Percentiles rank a stretch among this genome's conserved stretches.
Conservation (phyloP, 495 filamentous ascomycete genomes). For the Daldinia concentrica region DNA sequence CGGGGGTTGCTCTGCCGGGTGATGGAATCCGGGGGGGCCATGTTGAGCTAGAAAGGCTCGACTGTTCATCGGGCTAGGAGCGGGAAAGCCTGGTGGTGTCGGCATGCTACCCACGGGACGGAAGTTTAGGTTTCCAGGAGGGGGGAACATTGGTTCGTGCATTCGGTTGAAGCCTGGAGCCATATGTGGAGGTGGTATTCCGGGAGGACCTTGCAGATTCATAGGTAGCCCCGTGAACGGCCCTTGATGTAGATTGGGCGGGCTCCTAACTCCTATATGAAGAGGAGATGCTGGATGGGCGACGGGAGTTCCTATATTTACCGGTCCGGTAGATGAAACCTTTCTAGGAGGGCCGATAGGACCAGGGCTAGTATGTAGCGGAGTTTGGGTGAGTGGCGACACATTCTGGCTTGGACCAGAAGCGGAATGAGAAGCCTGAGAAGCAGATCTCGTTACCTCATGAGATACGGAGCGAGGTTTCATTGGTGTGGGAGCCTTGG, state of each 20-base stretch:
- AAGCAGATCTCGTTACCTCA: slow-evolving; percentile 78
- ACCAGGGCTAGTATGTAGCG: slow-evolving; percentile 66
- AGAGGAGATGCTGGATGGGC: slow-evolving; percentile 53
- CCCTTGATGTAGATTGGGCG: slow-evolving; percentile 57
- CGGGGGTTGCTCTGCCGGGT: slow-evolving; percentile 56
- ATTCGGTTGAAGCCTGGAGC: slow-evolving; percentile 58
- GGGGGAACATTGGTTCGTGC: slow-evolving; percentile 65
- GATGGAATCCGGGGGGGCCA: slow-evolving; percentile 64
- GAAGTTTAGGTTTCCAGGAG: slow-evolving; percentile 64
- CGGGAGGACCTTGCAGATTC: slow-evolving; percentile 64
- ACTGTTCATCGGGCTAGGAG: slow-evolving; percentile 69
- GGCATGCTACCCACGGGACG: slow-evolving; percentile 65
- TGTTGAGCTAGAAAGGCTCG: slow-evolving; percentile 72
- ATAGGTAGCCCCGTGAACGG: slow-evolving; percentile 50
- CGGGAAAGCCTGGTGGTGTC: slow-evolving; percentile 58
- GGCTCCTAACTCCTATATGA: slow-evolving; percentile 50
- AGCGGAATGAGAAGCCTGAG: slow-evolving; percentile 64
- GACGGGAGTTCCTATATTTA: slow-evolving; percentile 21
- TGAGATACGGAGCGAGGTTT: slow-evolving; percentile 81
- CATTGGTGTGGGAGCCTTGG: slow-evolving; percentile 83
- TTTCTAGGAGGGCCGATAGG: slow-evolving; percentile 60
- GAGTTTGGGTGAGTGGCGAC: slow-evolving; percentile 68
- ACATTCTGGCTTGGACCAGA: slow-evolving; percentile 68
- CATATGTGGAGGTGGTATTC: slow-evolving; percentile 58
- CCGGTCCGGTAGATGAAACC: slow-evolving; percentile 45